Evolutionary conservation across 2,329 filamentous ascomycete genomes (phyloP).

Genomic region (Beauveria australis): DNA sequence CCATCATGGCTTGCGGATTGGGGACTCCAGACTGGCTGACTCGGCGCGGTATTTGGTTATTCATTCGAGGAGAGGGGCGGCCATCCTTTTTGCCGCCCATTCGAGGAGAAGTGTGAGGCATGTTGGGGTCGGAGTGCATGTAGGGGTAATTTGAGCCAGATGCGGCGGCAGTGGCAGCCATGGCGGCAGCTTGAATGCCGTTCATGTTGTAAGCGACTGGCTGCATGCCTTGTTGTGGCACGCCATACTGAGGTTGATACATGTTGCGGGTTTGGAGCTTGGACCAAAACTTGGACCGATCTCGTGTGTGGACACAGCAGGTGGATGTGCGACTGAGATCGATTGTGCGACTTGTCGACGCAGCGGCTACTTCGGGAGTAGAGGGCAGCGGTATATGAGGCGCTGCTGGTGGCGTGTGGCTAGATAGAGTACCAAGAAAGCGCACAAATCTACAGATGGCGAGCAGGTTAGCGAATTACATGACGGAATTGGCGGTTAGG

Average conservation of each 20-base stretch:
- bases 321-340: background rate
- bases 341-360: conserved; percentile 4
- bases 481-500: background rate
- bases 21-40: conserved; percentile 72
- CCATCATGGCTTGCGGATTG: conserved; percentile 69
- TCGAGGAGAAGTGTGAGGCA: conserved; percentile 66
- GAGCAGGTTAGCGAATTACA: conserved; percentile 8
- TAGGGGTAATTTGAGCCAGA: conserved; percentile 72
- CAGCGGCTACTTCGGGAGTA: conserved; percentile 10
- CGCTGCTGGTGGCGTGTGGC: background rate
- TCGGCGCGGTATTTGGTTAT: conserved; percentile 55
- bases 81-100: conserved; percentile 63
- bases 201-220: conserved; percentile 61
- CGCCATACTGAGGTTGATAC: conserved; percentile 72
- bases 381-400: conserved; percentile 8
- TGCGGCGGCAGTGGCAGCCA: conserved; percentile 85
- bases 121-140: conserved; percentile 61
- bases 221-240: conserved; percentile 67
- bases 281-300: conserved; percentile 14
- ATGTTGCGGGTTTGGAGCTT: conserved; percentile 34
- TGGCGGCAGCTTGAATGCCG: conserved; percentile 79
- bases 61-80: conserved; percentile 71
- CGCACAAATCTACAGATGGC: conserved; percentile 1
- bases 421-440: background rate
- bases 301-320: conserved; percentile 15